These are phyloP conservation scores for Panicum hallii DNA, from an alignment of 202 grass and related monocot species.

Conservation along the genomic window DNA sequence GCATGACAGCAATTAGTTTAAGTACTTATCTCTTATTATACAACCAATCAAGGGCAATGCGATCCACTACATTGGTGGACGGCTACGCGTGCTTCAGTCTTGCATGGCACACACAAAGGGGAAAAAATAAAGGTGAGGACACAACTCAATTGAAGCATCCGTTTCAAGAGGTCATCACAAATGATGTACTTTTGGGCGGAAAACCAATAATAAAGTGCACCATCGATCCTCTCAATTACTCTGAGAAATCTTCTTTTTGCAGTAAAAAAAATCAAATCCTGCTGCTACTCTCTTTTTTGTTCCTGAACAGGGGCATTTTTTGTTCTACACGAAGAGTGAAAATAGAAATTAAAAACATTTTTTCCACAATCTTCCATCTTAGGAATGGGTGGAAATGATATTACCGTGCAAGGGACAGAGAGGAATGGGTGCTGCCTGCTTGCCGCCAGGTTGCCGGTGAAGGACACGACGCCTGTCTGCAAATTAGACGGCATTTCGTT, in stretches of 20 bases:
- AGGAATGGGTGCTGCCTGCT: constrained; percentile 26
- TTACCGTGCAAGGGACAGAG: not conserved
- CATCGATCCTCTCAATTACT: not conserved
- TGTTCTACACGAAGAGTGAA: not conserved
- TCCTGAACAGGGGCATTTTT: no score
- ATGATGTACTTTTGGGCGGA: not conserved
- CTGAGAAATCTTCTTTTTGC: not conserved
- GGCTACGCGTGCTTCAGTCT: constrained; percentile 25
- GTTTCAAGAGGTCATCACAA: not conserved
- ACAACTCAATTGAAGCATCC: not conserved
- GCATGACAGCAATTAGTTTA: constrained; percentile 31
- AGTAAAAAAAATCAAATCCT: not conserved
- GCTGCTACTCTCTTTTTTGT: not conserved
- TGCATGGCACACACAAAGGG: constrained; percentile 27
- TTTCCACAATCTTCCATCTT: not conserved
- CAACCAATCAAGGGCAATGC: not conserved
- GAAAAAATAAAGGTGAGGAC: not conserved
- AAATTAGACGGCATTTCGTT: constrained; percentile 9
- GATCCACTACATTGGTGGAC: not conserved
- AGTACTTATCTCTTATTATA: not conserved
- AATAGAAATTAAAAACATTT: not conserved
- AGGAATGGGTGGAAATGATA: not conserved
- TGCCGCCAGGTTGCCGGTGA: constrained; percentile 11
- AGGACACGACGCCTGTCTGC: constrained; percentile 31
- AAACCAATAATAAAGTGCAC: not conserved